Percentiles rank a stretch among this genome's conserved stretches.
Evolutionary conservation across 768 basidiomycete genomes (phyloP).

Genomic region (Pholiota conissans): DNA sequence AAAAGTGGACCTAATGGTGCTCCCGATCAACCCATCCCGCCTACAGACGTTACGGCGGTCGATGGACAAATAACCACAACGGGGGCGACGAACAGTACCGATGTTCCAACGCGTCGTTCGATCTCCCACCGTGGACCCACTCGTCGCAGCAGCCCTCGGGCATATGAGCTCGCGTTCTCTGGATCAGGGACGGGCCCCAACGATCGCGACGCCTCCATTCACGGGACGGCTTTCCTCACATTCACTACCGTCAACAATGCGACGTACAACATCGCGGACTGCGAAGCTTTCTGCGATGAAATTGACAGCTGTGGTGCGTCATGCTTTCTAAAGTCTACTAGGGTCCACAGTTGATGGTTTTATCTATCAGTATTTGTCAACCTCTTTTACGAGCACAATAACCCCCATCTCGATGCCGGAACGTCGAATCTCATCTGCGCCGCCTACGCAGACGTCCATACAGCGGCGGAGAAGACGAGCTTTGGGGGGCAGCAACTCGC

Average conservation of each 20-base stretch:
- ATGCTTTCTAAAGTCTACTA: slow-evolving; percentile 8
- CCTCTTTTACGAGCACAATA: slow-evolving; percentile 47
- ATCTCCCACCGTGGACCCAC: background rate
- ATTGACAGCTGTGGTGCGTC: background rate
- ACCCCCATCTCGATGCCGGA: slow-evolving; percentile 37
- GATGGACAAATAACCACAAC: background rate
- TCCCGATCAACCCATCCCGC: background rate
- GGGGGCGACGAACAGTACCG: background rate
- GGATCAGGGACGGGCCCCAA: slow-evolving; percentile 1
- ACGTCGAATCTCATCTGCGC: slow-evolving; percentile 47
- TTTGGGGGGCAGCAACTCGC: slow-evolving; percentile 39
- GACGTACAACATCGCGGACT: slow-evolving; percentile 7
- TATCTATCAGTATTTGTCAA: slow-evolving; percentile 6
- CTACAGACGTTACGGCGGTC: slow-evolving; percentile 1
- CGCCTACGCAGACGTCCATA: slow-evolving; percentile 40
- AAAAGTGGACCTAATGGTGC: background rate
- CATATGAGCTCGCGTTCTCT: slow-evolving; percentile 2
- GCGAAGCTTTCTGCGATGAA: background rate
- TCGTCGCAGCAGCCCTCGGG: background rate
- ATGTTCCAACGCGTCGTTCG: background rate
- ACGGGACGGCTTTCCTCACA: slow-evolving; percentile 3
- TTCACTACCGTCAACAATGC: slow-evolving; percentile 10
- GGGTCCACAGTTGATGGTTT: too few relatives aligned
- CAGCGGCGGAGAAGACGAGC: slow-evolving; percentile 42
- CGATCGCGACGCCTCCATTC: slow-evolving; percentile 5